Conservation (phyloP, 1,284 basidiomycete genomes). For the Pseudozyma tsukubaensis region DNA sequence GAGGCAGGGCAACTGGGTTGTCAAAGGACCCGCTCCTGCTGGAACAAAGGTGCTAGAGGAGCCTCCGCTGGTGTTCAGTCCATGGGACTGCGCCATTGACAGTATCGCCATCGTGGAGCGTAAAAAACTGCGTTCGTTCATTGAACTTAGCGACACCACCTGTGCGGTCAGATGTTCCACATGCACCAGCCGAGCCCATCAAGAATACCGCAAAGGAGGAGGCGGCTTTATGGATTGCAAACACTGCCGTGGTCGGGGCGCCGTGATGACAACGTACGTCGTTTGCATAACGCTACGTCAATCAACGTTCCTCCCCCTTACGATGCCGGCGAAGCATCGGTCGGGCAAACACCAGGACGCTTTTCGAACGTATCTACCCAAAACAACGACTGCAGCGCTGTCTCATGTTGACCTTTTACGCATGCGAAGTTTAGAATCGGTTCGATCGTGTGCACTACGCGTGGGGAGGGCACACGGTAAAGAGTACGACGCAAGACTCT, state of each 20-base stretch:
- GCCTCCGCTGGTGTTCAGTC: conserved; percentile 38
- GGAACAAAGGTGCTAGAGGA: conserved; percentile 22
- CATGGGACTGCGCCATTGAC: conserved; percentile 49
- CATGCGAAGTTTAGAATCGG: conserved; percentile 74
- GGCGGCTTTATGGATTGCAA: conserved; percentile 5
- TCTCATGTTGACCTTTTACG: conserved; percentile 78
- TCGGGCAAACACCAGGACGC: conserved; percentile 68
- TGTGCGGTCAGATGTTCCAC: conserved; percentile 26
- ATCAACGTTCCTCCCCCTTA: conserved; percentile 36
- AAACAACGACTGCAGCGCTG: conserved; percentile 75
- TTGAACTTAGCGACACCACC: conserved; percentile 47
- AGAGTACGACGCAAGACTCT: conserved; percentile 78
- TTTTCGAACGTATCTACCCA: conserved; percentile 75
- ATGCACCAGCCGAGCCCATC: conserved; percentile 20
- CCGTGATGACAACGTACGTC: conserved; percentile 38
- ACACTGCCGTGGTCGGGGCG: conserved; percentile 23
- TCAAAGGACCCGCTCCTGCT: conserved; percentile 28
- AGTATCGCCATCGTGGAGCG: conserved; percentile 40
- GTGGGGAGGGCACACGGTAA: conserved; percentile 81
- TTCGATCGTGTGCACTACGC: conserved; percentile 72
- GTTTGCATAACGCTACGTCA: conserved; percentile 48
- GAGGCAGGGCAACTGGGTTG: conserved; percentile 39
- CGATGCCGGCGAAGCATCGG: conserved; percentile 24
- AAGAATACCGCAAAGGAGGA: conserved; percentile 1
- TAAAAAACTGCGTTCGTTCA: conserved; percentile 49